Conservation (phyloP, 139 green algal genomes). For the Coelastrella sp. region DNA sequence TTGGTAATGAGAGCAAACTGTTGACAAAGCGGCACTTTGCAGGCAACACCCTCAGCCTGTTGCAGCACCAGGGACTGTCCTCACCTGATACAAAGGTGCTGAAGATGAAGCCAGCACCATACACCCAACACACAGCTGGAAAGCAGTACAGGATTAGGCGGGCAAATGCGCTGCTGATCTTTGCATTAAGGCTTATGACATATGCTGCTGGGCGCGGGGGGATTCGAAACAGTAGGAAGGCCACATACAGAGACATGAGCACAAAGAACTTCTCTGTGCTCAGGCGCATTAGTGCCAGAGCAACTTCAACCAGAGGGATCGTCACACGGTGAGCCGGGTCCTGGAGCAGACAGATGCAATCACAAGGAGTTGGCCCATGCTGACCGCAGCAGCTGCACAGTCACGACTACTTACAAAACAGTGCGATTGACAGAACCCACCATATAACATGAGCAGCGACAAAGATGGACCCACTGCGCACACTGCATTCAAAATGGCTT, state of each 20-base stretch:
- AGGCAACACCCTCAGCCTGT: too few species aligned
- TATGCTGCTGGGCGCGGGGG: conserved; percentile 34
- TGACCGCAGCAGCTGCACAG: too few species aligned
- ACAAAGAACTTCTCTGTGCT: conserved; percentile 88
- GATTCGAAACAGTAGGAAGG: conserved; percentile 80
- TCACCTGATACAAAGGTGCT: conserved; percentile 64
- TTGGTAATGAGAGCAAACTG: too few species aligned
- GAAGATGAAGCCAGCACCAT: conserved; percentile 85
- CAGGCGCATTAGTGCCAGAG: conserved; percentile 87
- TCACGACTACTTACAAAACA: too few species aligned
- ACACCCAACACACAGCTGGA: conserved; percentile 89
- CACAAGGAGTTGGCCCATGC: neutral
- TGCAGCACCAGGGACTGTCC: neutral
- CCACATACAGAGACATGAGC: conserved; percentile 74
- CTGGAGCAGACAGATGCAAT: too few species aligned
- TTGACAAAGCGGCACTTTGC: too few species aligned
- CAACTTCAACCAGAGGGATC: conserved; percentile 79
- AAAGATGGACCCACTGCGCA: too few species aligned
- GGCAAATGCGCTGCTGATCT: conserved; percentile 71
- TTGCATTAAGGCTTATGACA: conserved; percentile 62
- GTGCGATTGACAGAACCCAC: too few species aligned
- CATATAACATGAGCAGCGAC: conserved; percentile 9
- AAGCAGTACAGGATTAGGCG: conserved; percentile 81
- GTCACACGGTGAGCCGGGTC: conserved; percentile 71
- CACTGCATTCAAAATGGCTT: too few species aligned